phyloP scores from a whole-genome alignment of 306 rosid species.

The Cucurbita ficifolia region DNA sequence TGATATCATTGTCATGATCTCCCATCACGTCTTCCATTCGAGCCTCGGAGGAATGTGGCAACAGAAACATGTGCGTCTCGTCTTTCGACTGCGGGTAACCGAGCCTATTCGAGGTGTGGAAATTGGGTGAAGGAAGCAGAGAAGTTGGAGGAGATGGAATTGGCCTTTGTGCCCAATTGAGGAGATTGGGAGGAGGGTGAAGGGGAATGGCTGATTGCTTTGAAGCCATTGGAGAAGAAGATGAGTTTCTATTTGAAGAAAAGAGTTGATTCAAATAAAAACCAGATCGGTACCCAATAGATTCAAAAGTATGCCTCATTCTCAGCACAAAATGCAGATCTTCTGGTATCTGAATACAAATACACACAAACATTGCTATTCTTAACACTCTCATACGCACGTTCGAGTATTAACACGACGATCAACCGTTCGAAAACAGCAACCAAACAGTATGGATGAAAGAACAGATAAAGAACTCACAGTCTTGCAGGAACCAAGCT shows the following conservation, averaged over 20 bases:
- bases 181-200: slow-evolving; percentile 65
- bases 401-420: neutral
- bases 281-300: slow-evolving; percentile 92
- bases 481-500: slow-evolving; percentile 95
- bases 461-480: slow-evolving; percentile 28
- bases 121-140: slow-evolving; percentile 61
- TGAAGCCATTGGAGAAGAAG: slow-evolving; percentile 50
- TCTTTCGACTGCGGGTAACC: slow-evolving; percentile 60
- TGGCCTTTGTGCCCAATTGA: slow-evolving; percentile 79
- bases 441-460: neutral
- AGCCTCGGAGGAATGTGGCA: slow-evolving; percentile 56
- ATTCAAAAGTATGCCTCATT: slow-evolving; percentile 98
- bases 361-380: neutral
- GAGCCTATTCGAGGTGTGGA: slow-evolving; percentile 35
- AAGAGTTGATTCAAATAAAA: slow-evolving; percentile 87
- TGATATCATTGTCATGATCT: slow-evolving; percentile 66
- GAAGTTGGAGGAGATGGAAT: slow-evolving; percentile 42
- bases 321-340: slow-evolving; percentile 96
- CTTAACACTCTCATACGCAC: neutral
- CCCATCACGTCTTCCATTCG: slow-evolving; percentile 71
- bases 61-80: slow-evolving; percentile 63
- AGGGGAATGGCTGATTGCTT: slow-evolving; percentile 56
- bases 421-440: neutral
- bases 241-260: slow-evolving; percentile 64
- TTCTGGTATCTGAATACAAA: slow-evolving; percentile 59